Evolutionary conservation across 495 filamentous ascomycete species (phyloP), one percentile per base, ranked within the genome.

Genomic region (Astrothelium subdiscretum): DNA sequence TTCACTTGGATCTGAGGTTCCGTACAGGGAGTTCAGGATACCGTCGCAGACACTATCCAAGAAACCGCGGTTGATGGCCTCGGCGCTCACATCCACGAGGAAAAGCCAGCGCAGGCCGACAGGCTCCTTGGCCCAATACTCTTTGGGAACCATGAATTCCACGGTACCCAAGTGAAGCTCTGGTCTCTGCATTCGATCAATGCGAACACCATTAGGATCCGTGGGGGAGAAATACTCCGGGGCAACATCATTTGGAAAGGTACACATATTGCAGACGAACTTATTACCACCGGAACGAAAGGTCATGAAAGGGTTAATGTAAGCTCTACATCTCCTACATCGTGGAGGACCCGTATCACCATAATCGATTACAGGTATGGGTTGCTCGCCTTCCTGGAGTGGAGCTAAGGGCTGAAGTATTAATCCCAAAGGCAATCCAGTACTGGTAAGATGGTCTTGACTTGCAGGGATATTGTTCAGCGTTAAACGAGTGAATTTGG

Each of bases 231-330:
- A 97, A 72, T 99, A 99, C 68, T 97, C 94, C 1, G 88, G 73
- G 1, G 90, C 79, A 4, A 95, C 92, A 73, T 99, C 95, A 72
- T 97, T 97, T 3, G 95, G 90, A 75, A 96, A 96, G 26, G 87
- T 92, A 76, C 94, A 99, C 79, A 99, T 92, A 69, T 99, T 99
- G 75, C 94, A 99, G 61, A 95, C 90, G 69, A 97, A 96, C 72
- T 92, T 95, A 74, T 89, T 96, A 35, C 94, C 94, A 29, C 92
- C 94, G 3, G 89, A 89, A 57, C 86, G 82, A 79, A 99, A 99
- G 61, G 88, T 87, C 94, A 97, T 97, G 73, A 97, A 99, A 12
- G 94, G 94, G 70, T 99, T 99, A 74, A 99, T 95, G 73, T 99
- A 99, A 15, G 94, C 87, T 69, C 94, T 79, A 76, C 94, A 99